Evolutionary conservation across 73 alveolate species (phyloP).

Genomic region (Paramecium tetraurelia): DNA sequence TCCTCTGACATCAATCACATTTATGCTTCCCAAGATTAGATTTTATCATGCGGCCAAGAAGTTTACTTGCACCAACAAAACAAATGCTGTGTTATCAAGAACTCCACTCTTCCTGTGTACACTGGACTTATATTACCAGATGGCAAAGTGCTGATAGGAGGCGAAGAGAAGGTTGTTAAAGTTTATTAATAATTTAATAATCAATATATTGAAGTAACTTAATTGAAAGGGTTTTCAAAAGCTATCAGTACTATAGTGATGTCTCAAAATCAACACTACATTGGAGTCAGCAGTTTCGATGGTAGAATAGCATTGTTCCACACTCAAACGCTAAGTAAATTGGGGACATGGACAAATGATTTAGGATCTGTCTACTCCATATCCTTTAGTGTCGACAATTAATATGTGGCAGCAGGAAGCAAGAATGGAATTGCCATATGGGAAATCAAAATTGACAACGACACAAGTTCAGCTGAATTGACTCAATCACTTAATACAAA

Average conservation of each 20-base stretch:
- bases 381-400: neutral
- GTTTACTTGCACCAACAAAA: neutral
- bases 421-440: neutral
- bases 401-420: neutral
- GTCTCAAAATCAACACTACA: neutral
- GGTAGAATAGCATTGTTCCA: neutral
- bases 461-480: neutral
- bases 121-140: neutral
- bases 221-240: neutral
- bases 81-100: neutral
- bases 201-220: neutral
- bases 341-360: neutral
- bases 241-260: neutral
- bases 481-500: neutral
- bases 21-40: neutral
- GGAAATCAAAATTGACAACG: neutral
- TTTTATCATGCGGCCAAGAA: neutral
- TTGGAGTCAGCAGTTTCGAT: neutral
- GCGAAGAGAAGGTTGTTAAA: neutral
- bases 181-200: neutral
- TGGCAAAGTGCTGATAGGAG: neutral
- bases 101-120: neutral
- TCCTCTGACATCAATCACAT: neutral
- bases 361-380: neutral
- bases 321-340: neutral